Percentiles rank a stretch among this genome's conserved stretches.
Evolutionary conservation across 2,329 filamentous ascomycete species (phyloP).

Genomic region (Aspergillus neoniger): DNA sequence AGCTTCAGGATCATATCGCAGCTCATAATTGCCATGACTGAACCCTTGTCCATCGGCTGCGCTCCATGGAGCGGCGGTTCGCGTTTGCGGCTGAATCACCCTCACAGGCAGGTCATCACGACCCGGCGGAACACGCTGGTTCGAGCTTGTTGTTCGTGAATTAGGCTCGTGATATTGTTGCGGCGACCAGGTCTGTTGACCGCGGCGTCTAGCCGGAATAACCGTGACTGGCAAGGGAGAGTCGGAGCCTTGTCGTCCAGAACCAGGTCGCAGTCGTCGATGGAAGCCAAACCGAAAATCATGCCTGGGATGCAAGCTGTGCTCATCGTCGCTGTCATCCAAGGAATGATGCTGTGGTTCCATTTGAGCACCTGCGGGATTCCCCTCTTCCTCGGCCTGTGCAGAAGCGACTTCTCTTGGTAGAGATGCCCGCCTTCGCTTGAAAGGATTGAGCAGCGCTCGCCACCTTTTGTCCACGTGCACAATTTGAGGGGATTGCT

Average conservation of each 20-base stretch:
- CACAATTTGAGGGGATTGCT: slow-evolving; percentile 37
- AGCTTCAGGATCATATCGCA: slow-evolving; percentile 43
- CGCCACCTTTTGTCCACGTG: slow-evolving; percentile 49
- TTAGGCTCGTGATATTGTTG: slow-evolving; percentile 33
- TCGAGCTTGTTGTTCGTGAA: slow-evolving; percentile 24
- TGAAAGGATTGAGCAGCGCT: slow-evolving; percentile 59
- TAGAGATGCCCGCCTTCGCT: slow-evolving; percentile 58
- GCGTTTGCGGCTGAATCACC: slow-evolving; percentile 61
- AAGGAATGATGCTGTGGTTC: slow-evolving; percentile 31
- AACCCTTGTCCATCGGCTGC: slow-evolving; percentile 39
- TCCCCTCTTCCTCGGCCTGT: slow-evolving; percentile 49
- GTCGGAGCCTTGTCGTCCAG: slow-evolving; percentile 40
- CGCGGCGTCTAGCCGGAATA: slow-evolving; percentile 60
- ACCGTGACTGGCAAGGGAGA: slow-evolving; percentile 58
- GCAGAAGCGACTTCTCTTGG: slow-evolving; percentile 62
- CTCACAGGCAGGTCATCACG: slow-evolving; percentile 50
- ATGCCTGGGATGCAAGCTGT: slow-evolving; percentile 48
- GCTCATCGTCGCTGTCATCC: slow-evolving; percentile 47
- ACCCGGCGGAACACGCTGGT: slow-evolving; percentile 15
- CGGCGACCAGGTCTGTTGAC: slow-evolving; percentile 58
- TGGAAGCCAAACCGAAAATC: slow-evolving; percentile 53
- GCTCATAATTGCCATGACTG: slow-evolving; percentile 29
- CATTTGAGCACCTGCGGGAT: slow-evolving; percentile 16
- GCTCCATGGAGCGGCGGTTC: slow-evolving; percentile 58
- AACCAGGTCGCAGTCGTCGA: slow-evolving; percentile 44